A percentile compares a stretch with the other conserved stretches of the same genome.
These are phyloP conservation scores for Cicer bijugum DNA, from an alignment of 306 rosid species.

Conservation along the genomic window DNA sequence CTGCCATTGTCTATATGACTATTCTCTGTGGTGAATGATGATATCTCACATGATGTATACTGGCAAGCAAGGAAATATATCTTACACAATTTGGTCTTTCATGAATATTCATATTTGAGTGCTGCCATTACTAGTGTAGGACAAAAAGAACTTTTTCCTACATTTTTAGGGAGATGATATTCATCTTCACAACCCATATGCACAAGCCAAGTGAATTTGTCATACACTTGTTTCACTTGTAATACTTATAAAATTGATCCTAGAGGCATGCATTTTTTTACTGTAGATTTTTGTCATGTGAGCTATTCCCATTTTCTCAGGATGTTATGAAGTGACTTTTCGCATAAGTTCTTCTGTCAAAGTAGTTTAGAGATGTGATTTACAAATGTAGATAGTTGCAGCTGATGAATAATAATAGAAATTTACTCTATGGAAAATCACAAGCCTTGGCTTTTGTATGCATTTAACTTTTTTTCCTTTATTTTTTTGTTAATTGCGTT, in stretches of 20 bases:
- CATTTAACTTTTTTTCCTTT: background rate
- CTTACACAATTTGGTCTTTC: conserved; percentile 29
- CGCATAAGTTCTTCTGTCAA: conserved; percentile 21
- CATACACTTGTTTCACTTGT: conserved; percentile 35
- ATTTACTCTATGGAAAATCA: conserved; percentile 25
- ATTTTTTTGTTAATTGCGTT: background rate
- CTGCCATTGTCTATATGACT: conserved; percentile 56
- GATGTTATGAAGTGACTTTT: conserved; percentile 35
- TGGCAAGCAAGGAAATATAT: conserved; percentile 35
- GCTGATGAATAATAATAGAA: conserved; percentile 31
- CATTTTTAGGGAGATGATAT: conserved; percentile 31
- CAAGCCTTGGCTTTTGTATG: background rate
- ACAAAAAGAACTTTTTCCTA: background rate
- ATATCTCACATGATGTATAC: conserved; percentile 27
- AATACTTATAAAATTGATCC: conserved; percentile 35
- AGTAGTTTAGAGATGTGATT: conserved; percentile 30
- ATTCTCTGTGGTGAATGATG: conserved; percentile 10
- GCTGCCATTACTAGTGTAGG: conserved; percentile 31
- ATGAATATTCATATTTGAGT: conserved; percentile 39
- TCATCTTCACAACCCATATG: conserved; percentile 39
- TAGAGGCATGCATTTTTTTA: background rate
- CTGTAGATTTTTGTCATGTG: conserved; percentile 39
- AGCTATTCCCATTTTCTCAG: conserved; percentile 38
- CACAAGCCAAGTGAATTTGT: conserved; percentile 37
- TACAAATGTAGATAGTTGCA: conserved; percentile 39